These are phyloP conservation scores for Pseudozyma flocculosa DNA, from an alignment of 1,284 basidiomycete genomes.

Conservation along the genomic window DNA sequence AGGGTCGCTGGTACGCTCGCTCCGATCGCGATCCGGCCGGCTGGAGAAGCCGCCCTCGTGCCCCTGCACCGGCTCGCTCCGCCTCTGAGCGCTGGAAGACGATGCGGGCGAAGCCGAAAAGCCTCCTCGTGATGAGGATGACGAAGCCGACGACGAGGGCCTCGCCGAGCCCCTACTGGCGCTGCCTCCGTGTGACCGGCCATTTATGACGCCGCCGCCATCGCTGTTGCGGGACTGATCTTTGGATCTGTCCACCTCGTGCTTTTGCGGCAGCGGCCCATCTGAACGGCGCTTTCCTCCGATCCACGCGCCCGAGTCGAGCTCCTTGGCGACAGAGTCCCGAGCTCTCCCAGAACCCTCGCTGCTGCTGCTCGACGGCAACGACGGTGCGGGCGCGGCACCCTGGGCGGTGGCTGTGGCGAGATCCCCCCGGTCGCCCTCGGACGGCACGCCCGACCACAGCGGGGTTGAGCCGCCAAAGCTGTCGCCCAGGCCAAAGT, in stretches of 20 bases:
- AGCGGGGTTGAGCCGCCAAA: conserved; percentile 13
- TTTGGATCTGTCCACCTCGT: background rate
- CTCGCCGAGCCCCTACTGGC: background rate
- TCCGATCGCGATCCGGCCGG: conserved; percentile 1
- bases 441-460: conserved; percentile 4
- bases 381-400: too few species aligned
- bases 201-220: too few species aligned
- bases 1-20: conserved; percentile 7
- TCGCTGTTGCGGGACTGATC: too few species aligned
- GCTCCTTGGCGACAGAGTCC: background rate
- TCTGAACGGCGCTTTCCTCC: background rate
- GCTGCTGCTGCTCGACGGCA: background rate
- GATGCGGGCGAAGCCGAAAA: too few species aligned
- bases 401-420: too few species aligned
- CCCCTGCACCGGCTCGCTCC: too few species aligned
- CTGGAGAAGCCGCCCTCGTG: too few species aligned
- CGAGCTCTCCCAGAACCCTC: background rate
- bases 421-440: too few species aligned
- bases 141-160: background rate
- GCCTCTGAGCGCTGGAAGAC: too few species aligned
- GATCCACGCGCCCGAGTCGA: background rate
- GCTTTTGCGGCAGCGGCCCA: conserved; percentile 1
- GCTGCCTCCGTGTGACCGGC: background rate
- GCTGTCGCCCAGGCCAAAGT: conserved; percentile 14
- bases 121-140: too few species aligned